Evolutionary conservation across 78 protist species (phyloP), one percentile per base, ranked within the genome.

Genomic region (Salpingoeca rosetta): DNA sequence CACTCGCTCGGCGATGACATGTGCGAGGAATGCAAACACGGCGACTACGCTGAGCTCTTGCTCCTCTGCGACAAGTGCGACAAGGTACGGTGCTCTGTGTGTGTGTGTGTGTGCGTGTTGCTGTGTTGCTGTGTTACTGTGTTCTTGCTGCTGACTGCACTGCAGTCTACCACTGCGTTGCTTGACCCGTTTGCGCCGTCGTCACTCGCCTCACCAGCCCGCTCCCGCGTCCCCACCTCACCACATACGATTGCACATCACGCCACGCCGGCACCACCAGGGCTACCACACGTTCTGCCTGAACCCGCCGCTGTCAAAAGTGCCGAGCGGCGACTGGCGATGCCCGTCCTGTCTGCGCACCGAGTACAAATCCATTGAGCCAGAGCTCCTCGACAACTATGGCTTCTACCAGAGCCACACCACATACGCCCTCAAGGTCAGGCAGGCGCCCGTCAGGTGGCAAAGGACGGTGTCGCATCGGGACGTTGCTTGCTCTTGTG

Each of bases 271-370:
- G 35, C 81, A 85, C 80, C 56, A 80, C 80, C 3, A 65, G 44
- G 85, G 78, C 28, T 86, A 81, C 56, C 89, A 86, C 81, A 57
- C 81, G 77, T 79, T 25, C 41, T 86, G 89, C 56, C 81, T 86
- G 38, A 25, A 12, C n/a, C 89, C 89, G 0, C 85, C 89, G 37
- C 44, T 86, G 43, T 2, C 38, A 37, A 3, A 17, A 25, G 84
- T 85, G 42, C 88, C 88, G 10, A 11, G 3, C 39, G 88, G 88
- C 12, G 78, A 78, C 79, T 85, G 88, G 88, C 35, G 22, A 37
- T 85, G 88, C 45, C 88, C 88, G 26, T 27, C 2, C 43, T 85
- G 84, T 37, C 3, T 74, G 84, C 36, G 78, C 37, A 40, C 27
- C 80, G 88, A 25, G 76, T 38, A 7, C 38, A 7, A 28, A 28